Conservation (phyloP, 2,329 filamentous ascomycete species). For the Thermoascus crustaceus region DNA sequence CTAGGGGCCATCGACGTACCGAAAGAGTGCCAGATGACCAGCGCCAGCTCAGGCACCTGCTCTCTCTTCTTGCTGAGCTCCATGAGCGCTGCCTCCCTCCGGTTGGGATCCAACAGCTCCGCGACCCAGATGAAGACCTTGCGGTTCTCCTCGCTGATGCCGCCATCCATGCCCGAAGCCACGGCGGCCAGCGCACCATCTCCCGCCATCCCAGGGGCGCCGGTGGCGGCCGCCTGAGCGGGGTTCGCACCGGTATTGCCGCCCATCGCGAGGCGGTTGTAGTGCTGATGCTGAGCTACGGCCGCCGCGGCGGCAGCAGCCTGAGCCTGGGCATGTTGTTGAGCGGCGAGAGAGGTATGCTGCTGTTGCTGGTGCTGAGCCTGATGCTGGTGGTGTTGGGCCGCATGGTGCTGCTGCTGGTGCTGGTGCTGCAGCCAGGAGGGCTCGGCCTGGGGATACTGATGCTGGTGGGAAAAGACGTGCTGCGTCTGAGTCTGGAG, state of each 20-base stretch:
- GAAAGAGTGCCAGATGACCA: slow-evolving; percentile 98
- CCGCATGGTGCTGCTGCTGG: slow-evolving; percentile 25
- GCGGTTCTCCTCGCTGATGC: slow-evolving; percentile 79
- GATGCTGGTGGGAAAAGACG: slow-evolving; percentile 53
- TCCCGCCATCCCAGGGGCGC: slow-evolving; percentile 42
- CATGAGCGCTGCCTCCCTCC: slow-evolving; percentile 81
- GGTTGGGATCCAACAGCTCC: slow-evolving; percentile 77
- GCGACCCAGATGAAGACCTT: slow-evolving; percentile 90
- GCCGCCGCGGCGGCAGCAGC: slow-evolving; percentile 34
- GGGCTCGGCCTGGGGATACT: slow-evolving; percentile 41
- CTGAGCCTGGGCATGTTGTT: slow-evolving; percentile 49
- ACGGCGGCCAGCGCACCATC: slow-evolving; percentile 23
- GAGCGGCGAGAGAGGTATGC: slow-evolving; percentile 38
- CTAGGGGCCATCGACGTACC: slow-evolving; percentile 54
- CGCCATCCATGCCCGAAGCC: slow-evolving; percentile 49
- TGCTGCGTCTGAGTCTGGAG: slow-evolving; percentile 49
- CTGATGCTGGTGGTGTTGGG: slow-evolving; percentile 31
- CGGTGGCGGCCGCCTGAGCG: slow-evolving; percentile 23
- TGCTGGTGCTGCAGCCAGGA: slow-evolving; percentile 39
- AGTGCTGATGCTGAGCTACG: slow-evolving; percentile 47
- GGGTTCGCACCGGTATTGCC: slow-evolving; percentile 45
- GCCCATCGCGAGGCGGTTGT: slow-evolving; percentile 62
- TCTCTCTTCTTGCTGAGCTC: slow-evolving; percentile 98
- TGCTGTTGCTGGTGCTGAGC: slow-evolving; percentile 34
- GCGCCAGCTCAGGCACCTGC: slow-evolving; percentile 89